Evolutionary conservation across 352 stramenopile species (phyloP).

Genomic region (Globisporangium radiosum): DNA sequence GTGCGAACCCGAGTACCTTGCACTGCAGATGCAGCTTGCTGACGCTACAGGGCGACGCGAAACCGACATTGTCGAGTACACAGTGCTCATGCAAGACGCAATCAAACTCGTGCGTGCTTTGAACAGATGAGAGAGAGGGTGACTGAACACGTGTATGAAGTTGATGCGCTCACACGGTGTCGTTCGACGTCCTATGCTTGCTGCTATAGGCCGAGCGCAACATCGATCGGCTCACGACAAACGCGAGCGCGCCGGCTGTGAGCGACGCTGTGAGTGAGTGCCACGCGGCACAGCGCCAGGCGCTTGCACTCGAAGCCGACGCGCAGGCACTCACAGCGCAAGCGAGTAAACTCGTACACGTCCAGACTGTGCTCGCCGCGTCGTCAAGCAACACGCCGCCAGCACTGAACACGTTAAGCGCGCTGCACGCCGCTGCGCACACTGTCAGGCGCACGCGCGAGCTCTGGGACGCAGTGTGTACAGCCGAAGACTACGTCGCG

Average conservation of each 20-base stretch:
- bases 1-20: conserved; percentile 39
- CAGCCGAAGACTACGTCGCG: conserved; percentile 36
- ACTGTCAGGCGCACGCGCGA: conserved; percentile 54
- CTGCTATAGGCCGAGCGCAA: background rate
- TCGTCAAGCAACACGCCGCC: conserved; percentile 22
- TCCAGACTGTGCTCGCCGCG: conserved; percentile 37
- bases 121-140: too few species aligned
- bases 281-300: conserved; percentile 21
- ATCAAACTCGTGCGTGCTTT: conserved; percentile 12
- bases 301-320: conserved; percentile 21
- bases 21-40: conserved; percentile 24
- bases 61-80: conserved; percentile 25
- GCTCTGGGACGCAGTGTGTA: conserved; percentile 49
- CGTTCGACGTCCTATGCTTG: background rate
- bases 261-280: conserved; percentile 25
- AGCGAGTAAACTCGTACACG: conserved; percentile 22
- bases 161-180: background rate
- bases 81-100: conserved; percentile 14
- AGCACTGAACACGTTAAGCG: conserved; percentile 26
- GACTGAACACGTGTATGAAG: background rate
- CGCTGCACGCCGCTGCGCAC: conserved; percentile 24
- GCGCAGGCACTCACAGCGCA: conserved; percentile 19
- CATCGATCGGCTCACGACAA: conserved; percentile 21
- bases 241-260: conserved; percentile 24
- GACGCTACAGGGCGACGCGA: conserved; percentile 24